Conservation (phyloP, 1,284 basidiomycete species). For the Marasmius sp. region DNA sequence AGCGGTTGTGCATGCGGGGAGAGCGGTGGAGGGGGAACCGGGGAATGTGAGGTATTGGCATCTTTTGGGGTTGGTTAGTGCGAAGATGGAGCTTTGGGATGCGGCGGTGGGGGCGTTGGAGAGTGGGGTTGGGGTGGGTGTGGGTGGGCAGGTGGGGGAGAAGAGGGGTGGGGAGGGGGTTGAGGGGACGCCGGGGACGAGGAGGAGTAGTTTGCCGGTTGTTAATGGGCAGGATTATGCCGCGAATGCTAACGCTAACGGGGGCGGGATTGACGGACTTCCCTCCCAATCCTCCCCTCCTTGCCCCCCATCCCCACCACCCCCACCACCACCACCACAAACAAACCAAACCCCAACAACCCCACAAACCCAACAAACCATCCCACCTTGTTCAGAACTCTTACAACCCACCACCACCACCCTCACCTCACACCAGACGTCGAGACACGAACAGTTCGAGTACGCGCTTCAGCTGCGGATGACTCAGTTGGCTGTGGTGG, state of each 20-base stretch:
- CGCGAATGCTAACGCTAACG: slow-evolving; percentile 5
- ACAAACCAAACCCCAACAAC: too few species aligned
- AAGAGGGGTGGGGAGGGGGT: not conserved
- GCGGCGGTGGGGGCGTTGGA: slow-evolving; percentile 81
- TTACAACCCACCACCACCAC: slow-evolving; percentile 49
- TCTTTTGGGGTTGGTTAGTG: slow-evolving; percentile 81
- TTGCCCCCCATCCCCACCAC: too few species aligned
- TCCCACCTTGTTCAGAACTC: slow-evolving; percentile 51
- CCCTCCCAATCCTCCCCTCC: not conserved
- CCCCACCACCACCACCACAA: too few species aligned
- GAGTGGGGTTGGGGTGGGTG: slow-evolving; percentile 56
- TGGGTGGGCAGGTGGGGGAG: slow-evolving; percentile 23
- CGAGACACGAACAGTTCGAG: slow-evolving; percentile 69
- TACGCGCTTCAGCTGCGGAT: slow-evolving; percentile 84
- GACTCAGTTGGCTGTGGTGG: slow-evolving; percentile 82
- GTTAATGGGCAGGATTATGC: not conserved
- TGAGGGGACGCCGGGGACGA: not conserved
- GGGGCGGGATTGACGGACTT: slow-evolving; percentile 18
- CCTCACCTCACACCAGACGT: too few species aligned
- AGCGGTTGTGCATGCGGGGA: slow-evolving; percentile 70
- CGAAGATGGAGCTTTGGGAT: slow-evolving; percentile 79
- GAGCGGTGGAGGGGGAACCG: slow-evolving; percentile 77
- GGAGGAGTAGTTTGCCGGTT: not conserved
- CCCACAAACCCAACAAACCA: slow-evolving; percentile 28
- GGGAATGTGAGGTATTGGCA: slow-evolving; percentile 87